Base-by-base conservation (phyloP, 1,284 basidiomycete species). In the Microbotryum saponariae region DNA sequence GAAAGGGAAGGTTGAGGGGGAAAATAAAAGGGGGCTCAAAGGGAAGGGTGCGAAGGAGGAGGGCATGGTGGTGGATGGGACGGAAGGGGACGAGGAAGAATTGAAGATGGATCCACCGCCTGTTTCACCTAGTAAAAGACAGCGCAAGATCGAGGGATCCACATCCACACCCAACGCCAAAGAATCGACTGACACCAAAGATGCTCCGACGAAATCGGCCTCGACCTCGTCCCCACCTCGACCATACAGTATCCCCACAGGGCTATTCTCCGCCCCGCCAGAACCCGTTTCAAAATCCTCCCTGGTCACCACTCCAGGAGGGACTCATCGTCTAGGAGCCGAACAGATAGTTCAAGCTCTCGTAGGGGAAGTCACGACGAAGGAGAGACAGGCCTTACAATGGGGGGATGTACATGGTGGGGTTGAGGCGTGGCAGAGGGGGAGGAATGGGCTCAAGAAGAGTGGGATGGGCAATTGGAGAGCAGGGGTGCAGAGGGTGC, bases 361-460 rank as follows among this genome's bases (percentile, higher is more conserved):
- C 14, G 37, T 25, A 12, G 37, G 14, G 37, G 37, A 42, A 42
- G 49, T 21, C 0, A 29, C 37, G 16, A 46, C 31, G 18, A 51
- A 42, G n/a, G 27, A 56, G 50, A 67, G 46, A 16, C 65, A 49
- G 31, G 55, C 88, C 0, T 76, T 93, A 51, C 78, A 83, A 47
- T 86, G 89, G 0, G 85, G 88, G 59, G 90, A 93, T 73, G 89
- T 93, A 18, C 85, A 90, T 68, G 89, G 91, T 73, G 91, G 91
- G 0, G 93, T 91, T 73, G 79, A 87, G 1, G 79, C 88, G 64
- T 91, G 92, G 83, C 89, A 92, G 75, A 81, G 84, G 20, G 86
- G 91, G 66, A 88, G 88, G 83, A 80, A 84, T 4, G 85, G 87
- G 70, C 80, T 81, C 54, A 83, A 89, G 51, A 85, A 85, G 23